These are phyloP conservation scores for Blyttiomyces sp. DNA, from an alignment of 371 early-diverging fungal genomes.

Conservation along the genomic window DNA sequence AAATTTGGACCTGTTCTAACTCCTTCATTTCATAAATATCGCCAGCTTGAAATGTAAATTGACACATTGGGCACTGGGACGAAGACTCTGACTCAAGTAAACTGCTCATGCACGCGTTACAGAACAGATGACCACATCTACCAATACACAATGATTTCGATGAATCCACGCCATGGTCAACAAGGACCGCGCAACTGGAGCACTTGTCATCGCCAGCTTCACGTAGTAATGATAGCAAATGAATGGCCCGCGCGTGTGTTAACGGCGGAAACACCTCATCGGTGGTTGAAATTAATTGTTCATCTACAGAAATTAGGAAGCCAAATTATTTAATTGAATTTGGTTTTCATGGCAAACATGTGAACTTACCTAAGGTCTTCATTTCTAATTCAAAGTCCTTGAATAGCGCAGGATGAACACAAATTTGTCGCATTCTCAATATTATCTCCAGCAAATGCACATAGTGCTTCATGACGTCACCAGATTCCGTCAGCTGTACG, in stretches of 20 bases:
- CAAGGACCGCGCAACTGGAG: constrained; percentile 7
- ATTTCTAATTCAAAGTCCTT: constrained; percentile 24
- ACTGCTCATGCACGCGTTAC: constrained; percentile 16
- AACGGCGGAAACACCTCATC: constrained; percentile 17
- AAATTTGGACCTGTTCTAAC: constrained; percentile 8
- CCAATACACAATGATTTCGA: constrained; percentile 16
- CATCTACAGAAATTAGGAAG: neutral
- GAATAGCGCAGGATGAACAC: constrained; percentile 42
- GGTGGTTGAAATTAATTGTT: neutral
- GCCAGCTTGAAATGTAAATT: neutral
- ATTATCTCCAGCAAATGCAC: constrained; percentile 57
- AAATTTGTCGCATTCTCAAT: constrained; percentile 56
- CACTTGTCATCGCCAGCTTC: constrained; percentile 44
- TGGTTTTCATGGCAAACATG: no score
- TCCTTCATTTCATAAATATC: constrained; percentile 27
- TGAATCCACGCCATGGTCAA: constrained; percentile 10
- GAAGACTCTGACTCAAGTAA: neutral
- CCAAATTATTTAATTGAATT: neutral
- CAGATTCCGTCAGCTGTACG: constrained; percentile 35
- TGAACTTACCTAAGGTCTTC: constrained; percentile 5
- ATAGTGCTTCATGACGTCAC: constrained; percentile 57
- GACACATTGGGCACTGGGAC: constrained; percentile 25
- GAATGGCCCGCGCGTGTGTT: constrained; percentile 29
- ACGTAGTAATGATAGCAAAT: constrained; percentile 27
- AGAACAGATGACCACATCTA: constrained; percentile 42